A percentile compares a stretch with the other conserved stretches of the same genome.
Evolutionary conservation across 306 rosid species (phyloP).

Genomic region (Malus asiatica): DNA sequence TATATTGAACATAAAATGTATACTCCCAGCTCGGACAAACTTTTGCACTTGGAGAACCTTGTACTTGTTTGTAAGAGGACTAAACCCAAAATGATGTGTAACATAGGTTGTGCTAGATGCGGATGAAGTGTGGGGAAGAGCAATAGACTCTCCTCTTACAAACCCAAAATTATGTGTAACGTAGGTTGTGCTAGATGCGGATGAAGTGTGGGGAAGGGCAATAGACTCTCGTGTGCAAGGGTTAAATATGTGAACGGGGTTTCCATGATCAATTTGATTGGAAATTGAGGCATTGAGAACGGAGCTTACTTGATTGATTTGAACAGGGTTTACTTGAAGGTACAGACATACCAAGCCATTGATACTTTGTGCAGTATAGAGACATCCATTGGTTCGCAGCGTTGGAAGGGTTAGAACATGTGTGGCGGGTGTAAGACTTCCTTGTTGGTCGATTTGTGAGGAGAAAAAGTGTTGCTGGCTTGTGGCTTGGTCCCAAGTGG

Average conservation of each 20-base stretch:
- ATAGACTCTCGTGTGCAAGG: not conserved
- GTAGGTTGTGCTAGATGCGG: not conserved
- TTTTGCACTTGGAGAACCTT: not conserved
- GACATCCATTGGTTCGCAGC: not conserved
- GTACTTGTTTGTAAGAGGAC: not conserved
- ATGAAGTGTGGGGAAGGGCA: not conserved
- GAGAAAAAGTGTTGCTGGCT: not conserved
- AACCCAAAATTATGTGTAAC: not conserved
- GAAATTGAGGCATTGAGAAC: not conserved
- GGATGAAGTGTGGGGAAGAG: not conserved
- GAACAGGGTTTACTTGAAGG: too few relatives aligned
- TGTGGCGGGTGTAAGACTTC: too few relatives aligned
- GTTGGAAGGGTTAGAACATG: not conserved
- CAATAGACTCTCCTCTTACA: not conserved
- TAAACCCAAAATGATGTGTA: not conserved
- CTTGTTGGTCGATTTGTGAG: not conserved
- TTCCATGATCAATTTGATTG: not conserved
- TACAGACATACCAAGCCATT: slow-evolving; percentile 1
- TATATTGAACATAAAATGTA: not conserved
- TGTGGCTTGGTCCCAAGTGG: not conserved
- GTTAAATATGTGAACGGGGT: not conserved
- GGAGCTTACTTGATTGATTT: too few relatives aligned
- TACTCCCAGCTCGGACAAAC: not conserved
- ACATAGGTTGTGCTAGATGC: not conserved
- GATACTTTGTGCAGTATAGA: not conserved